Evolutionary conservation across 2,329 filamentous ascomycete species (phyloP), one percentile per base, ranked within the genome.

Genomic region (Diaporthe sp.): DNA sequence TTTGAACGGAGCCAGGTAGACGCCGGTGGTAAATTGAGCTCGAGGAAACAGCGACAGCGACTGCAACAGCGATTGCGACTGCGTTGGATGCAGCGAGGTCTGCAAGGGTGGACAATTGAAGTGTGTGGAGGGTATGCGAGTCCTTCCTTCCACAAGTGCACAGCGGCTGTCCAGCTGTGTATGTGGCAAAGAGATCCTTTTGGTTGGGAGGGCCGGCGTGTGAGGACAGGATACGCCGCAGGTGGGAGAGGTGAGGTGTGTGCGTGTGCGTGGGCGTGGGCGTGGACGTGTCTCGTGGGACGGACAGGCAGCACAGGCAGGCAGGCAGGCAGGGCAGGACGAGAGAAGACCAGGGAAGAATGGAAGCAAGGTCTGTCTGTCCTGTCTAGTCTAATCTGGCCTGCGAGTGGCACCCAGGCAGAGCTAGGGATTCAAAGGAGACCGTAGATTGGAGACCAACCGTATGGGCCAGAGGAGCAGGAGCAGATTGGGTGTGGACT

Each of bases 11-110:
- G 65, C 60, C 60, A 60, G 42, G 55, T 51, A 37, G 55, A 49
- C 37, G 37, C 22, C 9, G 28, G 39, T 49, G 4, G 25, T 44
- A 31, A 31, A 28, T 53, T 34, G 47, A 25, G 58, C 39, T 55
- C 58, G 31, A 63, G 71, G 71, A 73, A 73, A 55, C 49, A 47
- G 71, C 71, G 57, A 72, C 44, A 44, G 71, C 25, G 58, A 49
- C n/a, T 65, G 25, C 61, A 31, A 65, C 42, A 44, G 61, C 61
- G 61, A 47, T 20, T 31, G 60, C 39, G 58, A 57, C 58, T 65
- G 71, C 37, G 58, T 73, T 65, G 34, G 71, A 47, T 34, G 47
- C 71, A 49, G 34, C 61, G n/a, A 53, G 28, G 47, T 25, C 44
- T 68, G 63, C 63, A 49, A 68, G 42, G 22, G 44, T 37, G n/a